Evolutionary conservation across 305 asterid genomes (phyloP), one percentile per base, ranked within the genome.

Genomic region (Ilex paraguariensis): DNA sequence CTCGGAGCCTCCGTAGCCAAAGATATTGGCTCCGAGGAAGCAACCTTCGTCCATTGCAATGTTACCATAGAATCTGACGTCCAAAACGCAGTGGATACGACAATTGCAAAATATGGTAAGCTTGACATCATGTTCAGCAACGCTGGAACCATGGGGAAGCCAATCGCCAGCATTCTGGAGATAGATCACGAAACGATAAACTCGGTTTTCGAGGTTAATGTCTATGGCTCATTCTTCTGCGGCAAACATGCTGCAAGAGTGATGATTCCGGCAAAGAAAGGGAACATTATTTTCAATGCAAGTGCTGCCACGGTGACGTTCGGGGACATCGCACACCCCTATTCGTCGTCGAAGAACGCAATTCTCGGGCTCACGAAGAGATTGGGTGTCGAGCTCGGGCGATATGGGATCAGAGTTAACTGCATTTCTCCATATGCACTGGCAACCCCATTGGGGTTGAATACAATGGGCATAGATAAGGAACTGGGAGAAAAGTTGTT

Each of bases 231-330:
- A 0, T 46, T 71, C 28, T 46, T 68, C 10, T 61, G 72, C 6
- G 71, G 71, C 0, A 75, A 71, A 36, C 73, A 71, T 13, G 81
- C 81, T 3, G 71, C 81, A 1, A 64, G 66, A 33, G 74, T 73
- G 4, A 76, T 76, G 77, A 60, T 72, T 10, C 77, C 77, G n/a
- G 53, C 63, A 1, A 54, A 45, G 0, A 13, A 44, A 3, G 77
- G 73, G 13, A 59, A 56, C 57, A 73, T 73, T 45, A 54, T 73
- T 4, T 7, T 21, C 0, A 63, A 64, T 15, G 54, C 57, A 0
- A 73, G 78, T 36, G 66, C 69, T 40, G 36, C 31, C 0, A 14
- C 14, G 6, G 71, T 33, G 3, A 49, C 12, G 5, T 54, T 60
- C 7, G 73, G 77, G 0, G 45, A 9, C 14, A 46, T 51, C 31